Conservation (phyloP, 768 basidiomycete species). For the Austroboletus festivus region DNA sequence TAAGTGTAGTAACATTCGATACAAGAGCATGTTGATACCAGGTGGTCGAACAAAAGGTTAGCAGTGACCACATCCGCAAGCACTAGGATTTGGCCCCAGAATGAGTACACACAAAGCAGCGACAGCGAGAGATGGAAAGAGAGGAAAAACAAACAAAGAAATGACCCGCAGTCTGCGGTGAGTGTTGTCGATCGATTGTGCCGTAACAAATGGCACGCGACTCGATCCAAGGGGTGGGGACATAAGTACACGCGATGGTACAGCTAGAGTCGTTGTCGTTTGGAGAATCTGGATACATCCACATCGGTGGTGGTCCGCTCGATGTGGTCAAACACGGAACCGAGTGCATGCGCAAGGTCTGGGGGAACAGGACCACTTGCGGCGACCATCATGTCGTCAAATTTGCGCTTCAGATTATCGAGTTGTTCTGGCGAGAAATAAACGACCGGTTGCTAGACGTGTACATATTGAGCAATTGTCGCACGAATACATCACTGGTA, state of each 20-base stretch:
- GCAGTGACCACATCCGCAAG: constrained; percentile 4
- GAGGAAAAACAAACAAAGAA: neutral
- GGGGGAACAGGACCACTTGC: constrained; percentile 31
- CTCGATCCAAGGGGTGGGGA: neutral
- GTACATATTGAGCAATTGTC: neutral
- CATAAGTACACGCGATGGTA: neutral
- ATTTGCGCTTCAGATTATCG: constrained; percentile 28
- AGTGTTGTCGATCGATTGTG: no score
- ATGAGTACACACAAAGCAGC: constrained; percentile 1
- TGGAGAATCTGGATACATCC: constrained; percentile 22
- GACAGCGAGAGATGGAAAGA: neutral
- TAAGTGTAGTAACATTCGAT: constrained; percentile 13
- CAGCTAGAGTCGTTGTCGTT: constrained; percentile 26
- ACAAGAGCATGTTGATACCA: constrained; percentile 10
- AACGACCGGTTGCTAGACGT: constrained; percentile 21
- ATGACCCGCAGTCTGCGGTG: neutral
- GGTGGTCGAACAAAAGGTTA: neutral
- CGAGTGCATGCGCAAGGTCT: constrained; percentile 30
- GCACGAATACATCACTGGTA: neutral
- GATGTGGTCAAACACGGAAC: constrained; percentile 34
- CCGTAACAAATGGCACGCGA: neutral
- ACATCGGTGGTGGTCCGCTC: constrained; percentile 29
- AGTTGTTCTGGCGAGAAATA: constrained; percentile 33
- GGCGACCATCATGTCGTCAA: constrained; percentile 31
- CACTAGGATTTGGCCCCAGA: neutral